A percentile compares a stretch with the other conserved stretches of the same genome.
Conservation (phyloP, 73 alveolate species). For the Diophrys sp. region DNA sequence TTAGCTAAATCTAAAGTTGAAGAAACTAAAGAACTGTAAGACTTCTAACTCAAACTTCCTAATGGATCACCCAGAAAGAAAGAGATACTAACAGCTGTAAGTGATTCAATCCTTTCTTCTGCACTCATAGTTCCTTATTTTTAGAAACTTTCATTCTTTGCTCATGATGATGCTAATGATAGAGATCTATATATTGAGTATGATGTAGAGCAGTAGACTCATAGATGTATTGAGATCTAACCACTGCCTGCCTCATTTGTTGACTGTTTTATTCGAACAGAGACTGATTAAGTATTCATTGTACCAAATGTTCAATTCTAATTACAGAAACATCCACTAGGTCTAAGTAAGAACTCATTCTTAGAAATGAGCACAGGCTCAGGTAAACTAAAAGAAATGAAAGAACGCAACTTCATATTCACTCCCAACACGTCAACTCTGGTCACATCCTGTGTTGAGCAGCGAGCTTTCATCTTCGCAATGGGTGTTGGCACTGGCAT, state of each 20-base stretch:
- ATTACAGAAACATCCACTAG: not conserved
- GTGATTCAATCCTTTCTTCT: not conserved
- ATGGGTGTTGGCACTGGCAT: conserved; percentile 9
- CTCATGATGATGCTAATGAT: not conserved
- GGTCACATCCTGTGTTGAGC: not conserved
- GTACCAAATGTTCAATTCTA: not conserved
- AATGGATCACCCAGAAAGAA: too few relatives aligned
- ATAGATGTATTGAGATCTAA: not conserved
- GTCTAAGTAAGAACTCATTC: not conserved
- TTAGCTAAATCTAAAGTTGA: too few relatives aligned
- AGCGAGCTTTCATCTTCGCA: not conserved
- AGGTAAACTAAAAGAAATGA: not conserved
- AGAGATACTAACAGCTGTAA: too few relatives aligned
- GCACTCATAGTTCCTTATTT: not conserved
- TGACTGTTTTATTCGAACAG: conserved; percentile 1
- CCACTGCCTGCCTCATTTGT: not conserved
- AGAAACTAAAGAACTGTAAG: too few relatives aligned
- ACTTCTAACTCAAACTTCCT: too few relatives aligned
- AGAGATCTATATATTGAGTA: not conserved
- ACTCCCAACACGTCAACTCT: not conserved
- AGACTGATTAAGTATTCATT: not conserved
- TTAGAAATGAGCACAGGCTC: not conserved
- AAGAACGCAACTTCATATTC: conserved; percentile 4
- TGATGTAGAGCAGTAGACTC: not conserved
- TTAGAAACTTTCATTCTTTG: not conserved